Evolutionary conservation across 1,284 basidiomycete genomes (phyloP), one percentile per base, ranked within the genome.

Genomic region (Marasmius sp.): DNA sequence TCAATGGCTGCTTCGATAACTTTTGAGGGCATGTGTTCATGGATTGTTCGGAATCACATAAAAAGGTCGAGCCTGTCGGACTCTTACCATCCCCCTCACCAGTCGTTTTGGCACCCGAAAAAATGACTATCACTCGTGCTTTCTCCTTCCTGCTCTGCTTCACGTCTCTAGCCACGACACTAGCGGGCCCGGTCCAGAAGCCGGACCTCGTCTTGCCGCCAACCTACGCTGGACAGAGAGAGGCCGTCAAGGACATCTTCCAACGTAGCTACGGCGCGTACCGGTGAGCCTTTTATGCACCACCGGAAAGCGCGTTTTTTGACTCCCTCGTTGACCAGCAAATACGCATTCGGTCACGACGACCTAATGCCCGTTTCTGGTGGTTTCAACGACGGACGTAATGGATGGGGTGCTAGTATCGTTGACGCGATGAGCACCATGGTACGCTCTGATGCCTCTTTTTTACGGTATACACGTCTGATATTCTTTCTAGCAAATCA

Each of bases 371-470:
- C 82, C 0, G 69, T 83, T 5, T 75, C 74, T 11, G 49, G 74
- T 65, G 72, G 71, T 0, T 79, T 74, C 66, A 64, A 60, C 3
- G 83, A 85, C 64, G 72, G 67, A 47, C 77, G 76, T 34, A 81
- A 81, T 61, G 83, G 83, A 12, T 85, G 82, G 81, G 83, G 81
- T n/a, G 81, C 83, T 12, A 73, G 77, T 10, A 79, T 84, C 27
- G 75, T 78, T 6, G 83, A 85, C 61, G 80, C 75, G 0, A 66
- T 83, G 70, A 66, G 68, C 48, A 83, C 82, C 0, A 74, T 82
- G 74, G 80, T 81, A 61, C 53, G 71, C 27, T 39, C 27, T 38
- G 8, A 12, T 27, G 50, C 2, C n/a, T 56, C 12, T 6, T 20
- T 18, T 41, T 12, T 22, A 22, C 33, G 34, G 38, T 20, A 47